Base-by-base conservation (phyloP, 2,329 filamentous ascomycete species). In the Exophiala bonariae region DNA sequence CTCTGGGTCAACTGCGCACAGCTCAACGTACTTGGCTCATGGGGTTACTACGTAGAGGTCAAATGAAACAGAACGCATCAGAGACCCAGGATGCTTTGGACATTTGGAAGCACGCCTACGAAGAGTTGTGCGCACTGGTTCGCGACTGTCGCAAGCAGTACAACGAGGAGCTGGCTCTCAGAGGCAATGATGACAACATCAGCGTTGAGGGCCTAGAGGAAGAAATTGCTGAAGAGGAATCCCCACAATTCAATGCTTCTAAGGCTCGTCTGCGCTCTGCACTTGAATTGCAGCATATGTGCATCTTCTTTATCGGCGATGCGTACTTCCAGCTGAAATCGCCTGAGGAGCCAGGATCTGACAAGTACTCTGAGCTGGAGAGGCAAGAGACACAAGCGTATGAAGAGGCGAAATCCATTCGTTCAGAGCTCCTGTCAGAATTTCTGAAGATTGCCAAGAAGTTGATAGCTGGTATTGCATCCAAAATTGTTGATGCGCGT, bases 281-380 rank as follows among this genome's bases (percentile, higher is more conserved):
- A 2, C 72, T 96, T 14, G 89, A 95, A 62, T 67, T 95, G 34
- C 79, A 92, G 51, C 92, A 96, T 63, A 83, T 85, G 55, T 89
- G 86, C 22, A 76, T 82, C 1, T 96, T 96, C 69, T 96, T 95
- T 62, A 85, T 85, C 19, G 89, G 85, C 11, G 96, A 90, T 57
- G 86, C 84, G 0, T 84, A 85, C 57, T 96, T 83, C 61, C 89
- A 96, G 61, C 86, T 95, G 52, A 93, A 91, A 61, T 80, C 81
- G 1, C 81, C 91, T 46, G 66, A 79, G 35, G 74, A 79, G 1
- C 81, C 84, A 1, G 81, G 82, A 4, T 54, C 49, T 30, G 50
- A 56, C 13, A 34, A 51, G 22, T 56, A 84, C 59, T 70, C 76
- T 41, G 67, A 69, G 0, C 69, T 92, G 2, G 87, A 95, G 58